Evolutionary conservation across 2,329 filamentous ascomycete genomes (phyloP).

Genomic region (Penicillium psychrosexuale): DNA sequence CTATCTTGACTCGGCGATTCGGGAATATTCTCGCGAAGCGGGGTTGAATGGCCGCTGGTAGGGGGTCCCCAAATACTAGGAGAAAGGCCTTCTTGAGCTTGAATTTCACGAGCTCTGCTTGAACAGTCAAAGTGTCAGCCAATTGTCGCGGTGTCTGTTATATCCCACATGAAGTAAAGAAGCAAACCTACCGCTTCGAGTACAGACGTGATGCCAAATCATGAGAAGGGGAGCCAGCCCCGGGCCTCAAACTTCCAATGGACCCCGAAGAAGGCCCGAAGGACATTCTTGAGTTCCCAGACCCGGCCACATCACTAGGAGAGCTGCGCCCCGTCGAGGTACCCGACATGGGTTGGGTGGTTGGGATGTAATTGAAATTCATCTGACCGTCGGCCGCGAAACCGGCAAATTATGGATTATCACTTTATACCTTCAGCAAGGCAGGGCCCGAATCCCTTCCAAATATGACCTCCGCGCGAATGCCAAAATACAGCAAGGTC

Average conservation of each 20-base stretch:
- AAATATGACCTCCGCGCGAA: conserved; percentile 11
- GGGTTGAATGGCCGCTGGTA: conserved; percentile 93
- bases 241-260: conserved; percentile 64
- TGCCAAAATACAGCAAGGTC: conserved; percentile 7
- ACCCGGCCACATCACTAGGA: conserved; percentile 68
- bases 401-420: conserved; percentile 88
- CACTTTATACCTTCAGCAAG: conserved; percentile 22
- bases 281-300: conserved; percentile 65
- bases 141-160: background rate
- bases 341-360: conserved; percentile 67
- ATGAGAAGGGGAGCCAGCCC: conserved; percentile 94
- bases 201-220: conserved; percentile 79
- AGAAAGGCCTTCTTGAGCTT: conserved; percentile 88
- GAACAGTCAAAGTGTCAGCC: conserved; percentile 11
- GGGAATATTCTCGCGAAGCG: conserved; percentile 92
- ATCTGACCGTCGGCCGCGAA: conserved; percentile 78
- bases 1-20: conserved; percentile 90
- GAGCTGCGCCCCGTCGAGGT: conserved; percentile 79
- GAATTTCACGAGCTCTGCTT: conserved; percentile 84
- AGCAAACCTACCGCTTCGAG: conserved; percentile 75
- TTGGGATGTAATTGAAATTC: conserved; percentile 75
- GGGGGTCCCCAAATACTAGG: conserved; percentile 85
- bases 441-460: conserved; percentile 14
- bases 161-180: conserved; percentile 20
- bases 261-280: conserved; percentile 62